A percentile compares a stretch with the other conserved stretches of the same genome.
Conservation (phyloP, 768 basidiomycete species). For the Trichaptum fuscoviolaceum region DNA sequence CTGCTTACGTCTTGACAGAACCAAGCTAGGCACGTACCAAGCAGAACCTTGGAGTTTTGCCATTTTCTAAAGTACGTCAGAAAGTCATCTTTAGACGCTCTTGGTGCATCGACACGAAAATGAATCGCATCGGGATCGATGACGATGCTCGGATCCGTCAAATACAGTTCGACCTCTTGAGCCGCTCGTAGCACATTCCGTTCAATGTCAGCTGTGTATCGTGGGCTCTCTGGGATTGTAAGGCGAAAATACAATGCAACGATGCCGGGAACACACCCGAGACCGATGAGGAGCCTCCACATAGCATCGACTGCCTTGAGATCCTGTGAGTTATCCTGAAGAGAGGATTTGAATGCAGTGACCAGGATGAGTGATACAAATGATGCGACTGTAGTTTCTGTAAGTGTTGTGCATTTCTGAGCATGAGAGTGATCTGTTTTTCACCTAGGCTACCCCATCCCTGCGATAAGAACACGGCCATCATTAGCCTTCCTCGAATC, state of each 20-base stretch:
- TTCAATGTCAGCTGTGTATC: constrained; percentile 47
- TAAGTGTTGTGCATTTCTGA: no score
- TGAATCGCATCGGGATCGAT: constrained; percentile 25
- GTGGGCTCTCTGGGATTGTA: constrained; percentile 44
- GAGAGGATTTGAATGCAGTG: not conserved
- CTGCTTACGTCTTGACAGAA: constrained; percentile 27
- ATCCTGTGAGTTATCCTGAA: not conserved
- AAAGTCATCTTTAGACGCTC: constrained; percentile 37
- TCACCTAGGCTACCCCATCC: constrained; percentile 39
- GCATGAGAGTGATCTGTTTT: constrained; percentile 1
- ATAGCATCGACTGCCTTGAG: constrained; percentile 26
- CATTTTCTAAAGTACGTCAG: constrained; percentile 25
- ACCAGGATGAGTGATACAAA: not conserved
- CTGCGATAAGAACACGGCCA: constrained; percentile 42
- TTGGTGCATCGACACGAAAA: constrained; percentile 32
- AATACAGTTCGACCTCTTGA: constrained; percentile 34
- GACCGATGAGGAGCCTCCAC: constrained; percentile 43
- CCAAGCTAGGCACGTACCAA: constrained; percentile 35
- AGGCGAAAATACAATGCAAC: constrained; percentile 44
- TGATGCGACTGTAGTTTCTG: not conserved
- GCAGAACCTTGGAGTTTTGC: constrained; percentile 33
- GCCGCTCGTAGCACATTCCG: constrained; percentile 39
- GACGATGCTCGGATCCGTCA: constrained; percentile 26
- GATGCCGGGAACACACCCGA: constrained; percentile 40
- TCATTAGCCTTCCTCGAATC: constrained; percentile 44